Base-by-base conservation (phyloP, 2,329 filamentous ascomycete genomes). In the Scedosporium minutisporum region DNA sequence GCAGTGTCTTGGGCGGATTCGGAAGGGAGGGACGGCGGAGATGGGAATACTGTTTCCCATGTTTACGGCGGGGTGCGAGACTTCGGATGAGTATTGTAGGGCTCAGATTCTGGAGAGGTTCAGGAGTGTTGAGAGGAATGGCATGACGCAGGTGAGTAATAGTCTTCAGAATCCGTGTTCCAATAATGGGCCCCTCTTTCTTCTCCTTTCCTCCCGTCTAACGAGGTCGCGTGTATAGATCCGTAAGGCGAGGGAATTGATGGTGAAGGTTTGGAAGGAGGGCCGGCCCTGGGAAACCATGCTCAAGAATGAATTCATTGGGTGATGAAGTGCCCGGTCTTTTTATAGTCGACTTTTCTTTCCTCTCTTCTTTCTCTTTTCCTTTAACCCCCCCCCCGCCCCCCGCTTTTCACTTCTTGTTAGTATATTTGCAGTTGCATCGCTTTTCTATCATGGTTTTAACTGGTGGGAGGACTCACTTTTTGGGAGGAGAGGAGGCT, bases 21-120 rank as follows among this genome's bases (percentile, higher is more conserved):
- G 84, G 12, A 76, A 80, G 12, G 87, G 88, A 5, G 87, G 87
- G 33, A 86, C 85, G 16, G 89, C 89, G 0, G 90, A 93, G 72
- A 86, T 85, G 7, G 91, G 89, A 68, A 76, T 90, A 18, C 72
- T 95, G 46, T 93, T 95, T 66, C 90, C 91, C 0, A 86, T 95
- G 75, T 95, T 95, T 72, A 90, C 89, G 1, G 90, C 90, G 1
- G 91, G 90, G 0, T 93, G 89, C 66, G 89, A 95, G 71, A 85
- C 86, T 1, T 76, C 76, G 62, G 81, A 86, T 58, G 69, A 77
- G 41, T 74, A 73, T 2, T 82, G 88, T 67, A 78, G 86, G 59
- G 75, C 76, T 25, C 79, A 84, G 68, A 84, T 93, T 44, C 76
- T 90, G 68, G 82, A 85, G 66, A 79, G 90, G 58, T 79, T 95